These are phyloP conservation scores for Cocos nucifera DNA, from an alignment of 176 grass and related monocot species.

Conservation along the genomic window DNA sequence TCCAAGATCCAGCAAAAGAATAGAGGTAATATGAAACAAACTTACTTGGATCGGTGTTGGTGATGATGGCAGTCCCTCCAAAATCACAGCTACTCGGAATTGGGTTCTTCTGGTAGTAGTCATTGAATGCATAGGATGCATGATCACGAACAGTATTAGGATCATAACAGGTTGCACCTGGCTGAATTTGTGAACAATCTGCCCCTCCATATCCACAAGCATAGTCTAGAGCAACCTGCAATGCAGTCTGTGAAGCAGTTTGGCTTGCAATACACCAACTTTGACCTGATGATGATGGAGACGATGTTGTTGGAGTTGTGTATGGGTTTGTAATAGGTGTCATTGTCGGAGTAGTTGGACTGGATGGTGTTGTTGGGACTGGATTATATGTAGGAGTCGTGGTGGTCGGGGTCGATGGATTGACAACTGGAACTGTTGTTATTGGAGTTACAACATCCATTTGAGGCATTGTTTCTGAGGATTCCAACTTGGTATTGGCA, in stretches of 20 bases:
- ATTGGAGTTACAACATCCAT: constrained; percentile 15
- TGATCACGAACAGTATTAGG: constrained; percentile 68
- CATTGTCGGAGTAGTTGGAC: background rate
- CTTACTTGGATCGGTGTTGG: constrained; percentile 71
- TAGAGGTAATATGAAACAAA: background rate
- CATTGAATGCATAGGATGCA: constrained; percentile 80
- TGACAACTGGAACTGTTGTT: constrained; percentile 44
- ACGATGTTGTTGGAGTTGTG: constrained; percentile 20
- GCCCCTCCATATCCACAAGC: constrained; percentile 59
- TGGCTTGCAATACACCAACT: constrained; percentile 76
- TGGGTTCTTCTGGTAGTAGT: constrained; percentile 83
- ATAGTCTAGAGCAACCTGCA: constrained; percentile 82
- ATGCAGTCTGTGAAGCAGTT: constrained; percentile 34
- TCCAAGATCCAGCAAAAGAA: too few relatives aligned
- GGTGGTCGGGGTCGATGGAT: constrained; percentile 28
- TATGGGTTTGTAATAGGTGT: constrained; percentile 11
- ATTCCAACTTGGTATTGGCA: background rate
- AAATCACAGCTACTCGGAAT: constrained; percentile 63
- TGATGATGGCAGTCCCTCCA: constrained; percentile 55
- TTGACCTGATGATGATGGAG: constrained; percentile 25
- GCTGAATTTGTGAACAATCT: constrained; percentile 59
- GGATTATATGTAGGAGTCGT: constrained; percentile 8
- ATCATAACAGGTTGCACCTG: constrained; percentile 62
- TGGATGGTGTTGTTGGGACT: constrained; percentile 5
- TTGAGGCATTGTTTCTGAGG: background rate